phyloP scores from a whole-genome alignment of 305 asterid species.

The Fraxinus sp. region DNA sequence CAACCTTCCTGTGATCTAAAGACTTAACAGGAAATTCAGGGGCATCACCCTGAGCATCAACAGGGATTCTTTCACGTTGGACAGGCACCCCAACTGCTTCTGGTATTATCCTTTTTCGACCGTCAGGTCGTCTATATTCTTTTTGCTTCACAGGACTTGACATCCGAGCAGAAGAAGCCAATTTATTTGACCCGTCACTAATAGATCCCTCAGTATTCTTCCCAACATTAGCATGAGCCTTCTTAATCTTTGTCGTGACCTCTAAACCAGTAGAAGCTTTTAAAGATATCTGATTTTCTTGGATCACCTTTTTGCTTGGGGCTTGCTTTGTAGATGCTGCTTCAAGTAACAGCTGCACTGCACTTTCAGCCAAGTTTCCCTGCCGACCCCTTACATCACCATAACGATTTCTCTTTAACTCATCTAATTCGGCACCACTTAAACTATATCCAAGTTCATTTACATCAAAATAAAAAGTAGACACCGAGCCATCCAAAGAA shows the following conservation, averaged over 20 bases:
- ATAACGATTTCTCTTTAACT: conserved; percentile 74
- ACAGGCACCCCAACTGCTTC: conserved; percentile 87
- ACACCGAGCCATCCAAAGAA: conserved; percentile 90
- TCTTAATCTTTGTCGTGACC: conserved; percentile 34
- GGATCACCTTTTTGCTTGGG: conserved; percentile 40
- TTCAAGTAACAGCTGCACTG: conserved; percentile 87
- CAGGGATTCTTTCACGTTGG: conserved; percentile 48
- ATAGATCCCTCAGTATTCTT: conserved; percentile 50
- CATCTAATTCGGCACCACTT: conserved; percentile 78
- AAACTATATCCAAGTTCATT: conserved; percentile 76
- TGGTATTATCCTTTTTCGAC: conserved; percentile 97
- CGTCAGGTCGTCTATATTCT: conserved; percentile 95
- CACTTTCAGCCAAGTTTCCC: conserved; percentile 86
- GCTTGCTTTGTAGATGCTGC: conserved; percentile 69
- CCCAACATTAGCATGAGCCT: conserved; percentile 44
- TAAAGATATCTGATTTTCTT: conserved; percentile 42
- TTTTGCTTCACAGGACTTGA: conserved; percentile 91
- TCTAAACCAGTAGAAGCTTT: conserved; percentile 46
- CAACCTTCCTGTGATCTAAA: conserved; percentile 41
- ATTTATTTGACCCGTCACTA: conserved; percentile 52
- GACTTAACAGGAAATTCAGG: conserved; percentile 48
- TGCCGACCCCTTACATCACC: conserved; percentile 88
- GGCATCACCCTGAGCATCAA: conserved; percentile 43
- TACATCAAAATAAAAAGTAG: conserved; percentile 74
- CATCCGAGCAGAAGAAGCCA: conserved; percentile 42